Base-by-base conservation (phyloP, 2,329 filamentous ascomycete genomes). In the Aspergillus niger region DNA sequence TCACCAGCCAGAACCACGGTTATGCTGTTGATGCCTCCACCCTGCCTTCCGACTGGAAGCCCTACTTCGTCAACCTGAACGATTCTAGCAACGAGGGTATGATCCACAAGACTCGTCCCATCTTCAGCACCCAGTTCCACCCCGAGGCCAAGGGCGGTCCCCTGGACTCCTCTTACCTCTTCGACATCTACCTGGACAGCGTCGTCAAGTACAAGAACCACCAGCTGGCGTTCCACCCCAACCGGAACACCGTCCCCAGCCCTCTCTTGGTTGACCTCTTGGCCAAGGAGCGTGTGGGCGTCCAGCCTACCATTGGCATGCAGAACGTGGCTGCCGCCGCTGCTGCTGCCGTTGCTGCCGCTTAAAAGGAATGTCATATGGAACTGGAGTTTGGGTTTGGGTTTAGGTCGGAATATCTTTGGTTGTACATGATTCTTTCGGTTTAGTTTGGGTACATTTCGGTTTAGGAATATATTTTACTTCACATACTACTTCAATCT, bases 51-150 rank as follows among this genome's bases (percentile, higher is more conserved):
- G 92, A 97, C 39, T 99, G 92, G 88, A 95, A 93, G 84, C 94
- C 97, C 78, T 98, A 96, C 85, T 99, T 98, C 76, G 89, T 96
- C 79, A 98, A 99, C 84, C 84, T 98, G 67, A 99, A 98, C 79
- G 95, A 99, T 74, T 91, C 92, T 64, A 94, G 90, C 78, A 99
- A 99, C 78, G 95, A 99, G 83, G 94, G 87, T 81, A 92, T 99
- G 87, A 92, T 97, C 76, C 95, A 99, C 85, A 92, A 90, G 80
- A 90, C 91, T 60, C 91, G 94, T 38, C 95, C 95, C 64, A 99
- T 99, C 76, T 98, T 99, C 85, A 94, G 91, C 65, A 97, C 93
- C 24, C 95, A 99, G 80, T 99, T 99, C 88, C 95, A 99, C 76
- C 95, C 95, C 15, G 95, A 99, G 81, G 95, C 95, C 69, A 97